These are phyloP conservation scores for Phytophthora kernoviae DNA, from an alignment of 352 stramenopile species.

Conservation along the genomic window DNA sequence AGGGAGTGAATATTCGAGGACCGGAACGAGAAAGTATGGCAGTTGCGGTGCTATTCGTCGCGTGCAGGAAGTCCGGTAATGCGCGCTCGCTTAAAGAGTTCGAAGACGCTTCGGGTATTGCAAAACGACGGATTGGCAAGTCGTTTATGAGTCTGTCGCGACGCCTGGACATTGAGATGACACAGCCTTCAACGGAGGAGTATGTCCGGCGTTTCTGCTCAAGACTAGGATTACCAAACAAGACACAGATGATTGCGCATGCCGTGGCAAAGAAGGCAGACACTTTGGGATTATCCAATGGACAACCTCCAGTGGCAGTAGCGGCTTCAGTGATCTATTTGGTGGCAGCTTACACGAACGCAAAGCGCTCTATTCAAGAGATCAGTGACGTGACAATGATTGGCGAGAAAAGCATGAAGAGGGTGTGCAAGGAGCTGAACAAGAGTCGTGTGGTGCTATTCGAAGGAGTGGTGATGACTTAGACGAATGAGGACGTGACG, in stretches of 20 bases:
- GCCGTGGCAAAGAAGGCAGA: conserved; percentile 79
- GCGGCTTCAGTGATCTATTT: conserved; percentile 83
- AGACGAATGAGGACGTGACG: conserved; percentile 22
- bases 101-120: conserved; percentile 69
- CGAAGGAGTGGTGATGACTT: conserved; percentile 70
- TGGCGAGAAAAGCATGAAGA: conserved; percentile 83
- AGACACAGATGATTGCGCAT: conserved; percentile 80
- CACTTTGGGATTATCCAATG: conserved; percentile 62
- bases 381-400: conserved; percentile 86
- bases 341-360: conserved; percentile 81
- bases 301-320: conserved; percentile 74
- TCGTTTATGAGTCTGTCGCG: conserved; percentile 73
- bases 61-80: conserved; percentile 69
- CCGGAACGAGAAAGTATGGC: conserved; percentile 72
- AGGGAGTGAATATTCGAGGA: conserved; percentile 64
- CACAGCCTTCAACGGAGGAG: conserved; percentile 70
- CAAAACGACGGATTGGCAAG: conserved; percentile 82
- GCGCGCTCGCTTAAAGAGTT: conserved; percentile 79
- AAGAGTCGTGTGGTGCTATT: conserved; percentile 83
- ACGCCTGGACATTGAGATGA: conserved; percentile 64
- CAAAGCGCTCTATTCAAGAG: conserved; percentile 81
- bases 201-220: conserved; percentile 84
- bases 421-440: conserved; percentile 87
- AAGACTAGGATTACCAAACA: conserved; percentile 68
- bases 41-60: conserved; percentile 74